Evolutionary conservation across 169 alveolate species (phyloP), one percentile per base, ranked within the genome.

Genomic region (Eimeria necatrix): DNA sequence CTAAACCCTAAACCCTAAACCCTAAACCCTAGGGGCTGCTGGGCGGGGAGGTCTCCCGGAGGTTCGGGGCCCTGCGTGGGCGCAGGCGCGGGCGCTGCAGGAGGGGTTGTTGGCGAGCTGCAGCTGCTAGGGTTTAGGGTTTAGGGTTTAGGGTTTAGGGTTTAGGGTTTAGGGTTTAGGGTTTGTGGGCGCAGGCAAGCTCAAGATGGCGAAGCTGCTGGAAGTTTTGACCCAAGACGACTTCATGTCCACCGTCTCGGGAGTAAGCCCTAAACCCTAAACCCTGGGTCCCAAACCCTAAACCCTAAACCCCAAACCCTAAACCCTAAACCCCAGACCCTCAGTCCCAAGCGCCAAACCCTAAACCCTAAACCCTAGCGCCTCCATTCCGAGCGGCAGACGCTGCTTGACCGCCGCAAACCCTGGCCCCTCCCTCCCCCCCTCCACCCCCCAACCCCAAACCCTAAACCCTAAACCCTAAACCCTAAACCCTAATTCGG

Each of bases 1-100:
- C 76, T 64, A 98, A 98, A 97, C 60, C 96, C 97, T 64, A 64
- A 64, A 64, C 76, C 76, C n/a, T n/a, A n/a, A n/a, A n/a, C n/a
- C n/a, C n/a, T n/a, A n/a, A n/a, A n/a, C n/a, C n/a, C n/a, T n/a
- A n/a, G n/a, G n/a, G n/a, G n/a, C n/a, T n/a, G n/a, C n/a, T n/a
- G n/a, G n/a, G n/a, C n/a, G n/a, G n/a, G n/a, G n/a, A n/a, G n/a
- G n/a, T n/a, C n/a, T n/a, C n/a, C n/a, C n/a, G n/a, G n/a, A n/a
- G n/a, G n/a, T n/a, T n/a, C n/a, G n/a, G n/a, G n/a, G n/a, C n/a
- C n/a, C n/a, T n/a, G n/a, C n/a, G n/a, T n/a, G n/a, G n/a, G n/a
- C n/a, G n/a, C n/a, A n/a, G n/a, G n/a, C n/a, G n/a, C n/a, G n/a
- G n/a, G n/a, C n/a, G n/a, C n/a, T n/a, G n/a, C n/a, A n/a, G n/a